Percentiles rank a stretch among this genome's conserved stretches.
Conservation (phyloP, 768 basidiomycete species). For the Tylopilus intermedius region DNA sequence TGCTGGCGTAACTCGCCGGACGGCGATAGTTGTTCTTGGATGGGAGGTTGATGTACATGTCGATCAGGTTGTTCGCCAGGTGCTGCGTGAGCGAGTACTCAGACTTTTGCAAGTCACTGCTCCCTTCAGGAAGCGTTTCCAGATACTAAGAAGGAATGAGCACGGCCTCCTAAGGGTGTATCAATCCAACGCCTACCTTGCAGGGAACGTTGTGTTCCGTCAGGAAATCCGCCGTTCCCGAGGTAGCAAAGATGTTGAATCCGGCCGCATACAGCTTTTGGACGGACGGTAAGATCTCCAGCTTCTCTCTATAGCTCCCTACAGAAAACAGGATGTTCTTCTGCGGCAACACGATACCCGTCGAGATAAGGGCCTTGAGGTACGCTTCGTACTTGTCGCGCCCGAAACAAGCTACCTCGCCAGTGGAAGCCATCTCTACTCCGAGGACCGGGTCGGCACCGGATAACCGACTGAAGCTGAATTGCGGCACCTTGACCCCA, state of each 20-base stretch:
- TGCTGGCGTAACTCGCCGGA: constrained; percentile 94
- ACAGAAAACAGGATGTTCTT: constrained; percentile 97
- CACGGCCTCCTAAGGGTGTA: not conserved
- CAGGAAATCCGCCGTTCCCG: constrained; percentile 96
- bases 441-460: constrained; percentile 97
- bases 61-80: constrained; percentile 93
- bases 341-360: constrained; percentile 90
- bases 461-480: constrained; percentile 93
- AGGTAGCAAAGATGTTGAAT: constrained; percentile 94
- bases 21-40: constrained; percentile 97
- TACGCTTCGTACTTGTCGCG: constrained; percentile 98
- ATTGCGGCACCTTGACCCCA: constrained; percentile 99
- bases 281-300: constrained; percentile 91
- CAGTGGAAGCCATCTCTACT: constrained; percentile 99
- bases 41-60: constrained; percentile 99
- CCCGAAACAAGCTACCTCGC: constrained; percentile 98
- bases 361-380: constrained; percentile 93
- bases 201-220: constrained; percentile 95
- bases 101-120: constrained; percentile 78
- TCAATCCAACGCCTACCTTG: constrained; percentile 52
- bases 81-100: constrained; percentile 98
- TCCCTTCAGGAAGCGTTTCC: constrained; percentile 77
- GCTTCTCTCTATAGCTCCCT: constrained; percentile 95
- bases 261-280: constrained; percentile 92
- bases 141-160: constrained; percentile 57